Base-by-base conservation (phyloP, 495 filamentous ascomycete genomes). In the Penicillium waksmanii region DNA sequence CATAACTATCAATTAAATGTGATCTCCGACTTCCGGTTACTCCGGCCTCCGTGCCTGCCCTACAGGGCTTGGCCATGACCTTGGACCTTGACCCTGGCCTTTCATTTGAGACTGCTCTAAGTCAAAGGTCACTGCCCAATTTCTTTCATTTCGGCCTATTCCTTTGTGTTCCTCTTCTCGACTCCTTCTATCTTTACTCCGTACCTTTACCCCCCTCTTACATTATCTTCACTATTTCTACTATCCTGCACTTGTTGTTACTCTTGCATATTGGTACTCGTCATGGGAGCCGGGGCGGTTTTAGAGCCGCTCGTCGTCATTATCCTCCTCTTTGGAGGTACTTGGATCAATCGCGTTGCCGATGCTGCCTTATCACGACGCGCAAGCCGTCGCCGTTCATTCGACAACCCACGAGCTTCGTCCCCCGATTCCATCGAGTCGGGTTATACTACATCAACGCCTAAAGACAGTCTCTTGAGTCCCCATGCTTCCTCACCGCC, bases 301-400 rank as follows among this genome's bases (percentile, higher is more conserved):
- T 60, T 84, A 35, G 83, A 86, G 56, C 83, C 83, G 12, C 66
- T 84, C 34, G 78, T 81, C 8, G 82, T 86, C 13, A 69, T 86
- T 38, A 72, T 76, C 3, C 73, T 86, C 15, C 77, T 86, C n/a
- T 80, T 85, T 57, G 82, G 82, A 55, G 83, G 83, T 6, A 84
- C 82, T 12, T 85, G 82, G 81, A 81, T 86, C 53, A 86, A 86
- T 53, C 71, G 83, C 21, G 69, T 76, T 10, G 69, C 55, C 8
- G 51, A 55, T 11, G 63, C 62, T 1, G 51, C 60, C 19, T 48
- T 57, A 21, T 46, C 61, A 34, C n/a, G 31, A 13, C 53, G 33
- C 7, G 51, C 61, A 9, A n/a, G 23, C 34, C 68, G 64, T 53
- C 71, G 66, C 52, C 63, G 11, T 10, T 36, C 35, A 65, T 60